These are phyloP conservation scores for Alnus rubra DNA, from an alignment of 306 rosid species.

Conservation along the genomic window DNA sequence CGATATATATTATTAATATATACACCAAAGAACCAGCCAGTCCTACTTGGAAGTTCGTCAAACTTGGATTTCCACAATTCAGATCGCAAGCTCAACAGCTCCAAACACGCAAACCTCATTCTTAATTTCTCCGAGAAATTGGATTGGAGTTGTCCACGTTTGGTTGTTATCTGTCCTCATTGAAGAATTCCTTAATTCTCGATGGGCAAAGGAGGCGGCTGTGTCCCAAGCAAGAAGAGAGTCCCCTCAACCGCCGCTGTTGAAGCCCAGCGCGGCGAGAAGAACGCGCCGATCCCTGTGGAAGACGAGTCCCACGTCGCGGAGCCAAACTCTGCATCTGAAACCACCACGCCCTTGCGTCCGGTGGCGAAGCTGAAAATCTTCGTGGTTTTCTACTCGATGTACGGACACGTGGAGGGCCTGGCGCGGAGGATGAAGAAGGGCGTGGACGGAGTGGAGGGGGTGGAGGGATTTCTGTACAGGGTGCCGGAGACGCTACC, in stretches of 20 bases:
- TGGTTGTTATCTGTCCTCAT: conserved; percentile 1
- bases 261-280: conserved; percentile 25
- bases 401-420: conserved; percentile 92
- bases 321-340: conserved; percentile 6
- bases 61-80: not conserved
- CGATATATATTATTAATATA: no score
- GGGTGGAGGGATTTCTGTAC: conserved; percentile 71
- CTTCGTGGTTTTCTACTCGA: conserved; percentile 83
- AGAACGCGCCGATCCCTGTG: conserved; percentile 33
- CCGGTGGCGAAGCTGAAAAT: conserved; percentile 48
- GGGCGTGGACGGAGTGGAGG: conserved; percentile 79
- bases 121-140: not conserved
- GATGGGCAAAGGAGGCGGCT: conserved; percentile 96
- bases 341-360: conserved; percentile 9
- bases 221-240: conserved; percentile 90
- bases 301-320: conserved; percentile 26
- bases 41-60: conserved; percentile 18
- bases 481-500: conserved; percentile 87
- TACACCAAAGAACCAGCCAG: not conserved
- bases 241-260: conserved; percentile 34
- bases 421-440: conserved; percentile 78
- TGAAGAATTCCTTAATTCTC: conserved; percentile 10
- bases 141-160: not conserved
- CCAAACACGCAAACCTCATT: not conserved
- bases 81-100: not conserved